phyloP scores from a whole-genome alignment of 495 filamentous ascomycete genomes.

The Podospora pseudocomata region DNA sequence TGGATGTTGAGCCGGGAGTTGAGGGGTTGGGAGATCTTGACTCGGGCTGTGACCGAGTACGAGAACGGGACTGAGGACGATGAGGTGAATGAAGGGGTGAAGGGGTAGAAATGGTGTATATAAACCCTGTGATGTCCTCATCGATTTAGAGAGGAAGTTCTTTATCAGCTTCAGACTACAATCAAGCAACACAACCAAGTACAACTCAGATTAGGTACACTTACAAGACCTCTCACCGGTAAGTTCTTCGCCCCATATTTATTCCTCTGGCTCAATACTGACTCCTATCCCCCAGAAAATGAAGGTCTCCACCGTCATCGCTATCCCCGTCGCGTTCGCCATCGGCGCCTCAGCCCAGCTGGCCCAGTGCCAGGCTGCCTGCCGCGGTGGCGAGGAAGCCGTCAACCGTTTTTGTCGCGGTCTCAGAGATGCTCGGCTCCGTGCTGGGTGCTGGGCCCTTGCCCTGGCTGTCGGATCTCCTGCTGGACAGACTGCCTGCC shows the following conservation, averaged over 20 bases:
- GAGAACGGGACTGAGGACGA: no score
- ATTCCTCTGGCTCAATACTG: neutral
- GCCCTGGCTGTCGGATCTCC: neutral
- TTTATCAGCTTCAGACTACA: neutral
- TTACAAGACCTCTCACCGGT: neutral
- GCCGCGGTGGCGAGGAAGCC: neutral
- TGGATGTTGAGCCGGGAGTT: neutral
- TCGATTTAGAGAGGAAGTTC: neutral
- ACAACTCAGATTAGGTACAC: neutral
- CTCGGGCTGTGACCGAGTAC: neutral
- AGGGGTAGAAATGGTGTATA: neutral
- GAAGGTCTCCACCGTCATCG: constrained; percentile 2
- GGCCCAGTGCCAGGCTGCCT: constrained; percentile 2
- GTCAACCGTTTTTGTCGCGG: constrained; percentile 1
- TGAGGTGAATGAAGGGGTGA: neutral
- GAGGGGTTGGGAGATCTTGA: neutral
- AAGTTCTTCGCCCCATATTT: neutral
- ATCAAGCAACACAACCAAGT: neutral
- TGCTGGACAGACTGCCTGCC: constrained; percentile 1
- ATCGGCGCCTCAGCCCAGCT: neutral
- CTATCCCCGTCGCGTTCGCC: neutral
- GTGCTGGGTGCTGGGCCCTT: constrained; percentile 4
- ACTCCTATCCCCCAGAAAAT: neutral
- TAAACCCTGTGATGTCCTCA: neutral
- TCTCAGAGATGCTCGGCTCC: neutral